These are phyloP conservation scores for Astragalus glycyphyllos DNA, from an alignment of 306 rosid species.

Conservation along the genomic window DNA sequence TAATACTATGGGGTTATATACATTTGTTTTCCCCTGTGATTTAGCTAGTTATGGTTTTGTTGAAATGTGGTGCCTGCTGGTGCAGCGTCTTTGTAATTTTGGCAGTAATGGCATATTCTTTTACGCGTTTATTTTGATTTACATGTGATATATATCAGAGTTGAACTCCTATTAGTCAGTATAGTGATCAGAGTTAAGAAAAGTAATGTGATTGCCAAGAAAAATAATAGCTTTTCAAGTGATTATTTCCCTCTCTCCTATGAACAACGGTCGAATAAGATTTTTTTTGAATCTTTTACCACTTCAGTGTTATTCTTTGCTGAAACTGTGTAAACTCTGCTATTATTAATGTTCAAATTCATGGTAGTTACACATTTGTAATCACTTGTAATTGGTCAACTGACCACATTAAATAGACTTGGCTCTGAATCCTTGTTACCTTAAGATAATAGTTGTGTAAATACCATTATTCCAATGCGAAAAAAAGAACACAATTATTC, in stretches of 20 bases:
- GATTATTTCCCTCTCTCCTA: conserved; percentile 24
- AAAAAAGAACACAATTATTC: too few species aligned
- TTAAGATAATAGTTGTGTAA: too few species aligned
- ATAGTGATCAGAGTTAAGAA: conserved; percentile 57
- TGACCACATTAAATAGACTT: background rate
- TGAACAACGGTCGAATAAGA: conserved; percentile 41
- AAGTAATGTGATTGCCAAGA: conserved; percentile 68
- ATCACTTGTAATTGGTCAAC: conserved; percentile 17
- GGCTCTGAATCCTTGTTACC: background rate
- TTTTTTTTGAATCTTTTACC: conserved; percentile 23
- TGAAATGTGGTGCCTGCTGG: conserved; percentile 68
- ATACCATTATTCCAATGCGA: too few species aligned
- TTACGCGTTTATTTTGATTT: conserved; percentile 39
- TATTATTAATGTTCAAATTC: conserved; percentile 32
- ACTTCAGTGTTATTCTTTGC: conserved; percentile 17
- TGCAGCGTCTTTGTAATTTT: conserved; percentile 73
- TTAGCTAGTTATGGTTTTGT: conserved; percentile 69
- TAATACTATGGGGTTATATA: conserved; percentile 62
- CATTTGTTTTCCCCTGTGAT: conserved; percentile 65
- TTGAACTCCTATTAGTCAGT: conserved; percentile 59
- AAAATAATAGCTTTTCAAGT: conserved; percentile 43
- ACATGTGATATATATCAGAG: conserved; percentile 63
- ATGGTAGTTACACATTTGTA: conserved; percentile 20
- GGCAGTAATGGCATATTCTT: conserved; percentile 73
- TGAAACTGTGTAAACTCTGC: conserved; percentile 33